A percentile compares a stretch with the other conserved stretches of the same genome.
phyloP scores from a whole-genome alignment of 2,329 filamentous ascomycete genomes.

The Gnomoniopsis smithogilvyi region DNA sequence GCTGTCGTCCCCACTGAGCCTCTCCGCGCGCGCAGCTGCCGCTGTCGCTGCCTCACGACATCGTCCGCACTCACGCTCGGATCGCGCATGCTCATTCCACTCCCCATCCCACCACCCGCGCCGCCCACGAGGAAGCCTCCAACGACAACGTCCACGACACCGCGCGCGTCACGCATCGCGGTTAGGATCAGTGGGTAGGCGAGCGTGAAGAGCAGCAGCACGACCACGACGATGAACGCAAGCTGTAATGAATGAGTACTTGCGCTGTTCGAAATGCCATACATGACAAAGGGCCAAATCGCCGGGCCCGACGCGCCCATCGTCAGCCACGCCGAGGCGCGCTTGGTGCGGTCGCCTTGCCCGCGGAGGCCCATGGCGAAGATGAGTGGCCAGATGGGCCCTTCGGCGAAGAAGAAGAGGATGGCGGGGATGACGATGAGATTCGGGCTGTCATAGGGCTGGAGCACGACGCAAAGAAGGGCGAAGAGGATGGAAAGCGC shows the following conservation, averaged over 20 bases:
- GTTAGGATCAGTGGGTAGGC: slow-evolving; percentile 49
- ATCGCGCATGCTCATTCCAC: slow-evolving; percentile 1
- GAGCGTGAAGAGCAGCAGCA: slow-evolving; percentile 42
- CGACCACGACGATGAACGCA: slow-evolving; percentile 62
- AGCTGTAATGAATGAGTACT: slow-evolving; percentile 61
- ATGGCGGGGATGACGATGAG: slow-evolving; percentile 58
- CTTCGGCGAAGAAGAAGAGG: slow-evolving; percentile 76
- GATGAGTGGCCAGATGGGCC: slow-evolving; percentile 78
- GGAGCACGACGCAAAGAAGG: slow-evolving; percentile 44
- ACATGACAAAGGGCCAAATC: slow-evolving; percentile 72
- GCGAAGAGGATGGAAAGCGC: slow-evolving; percentile 57
- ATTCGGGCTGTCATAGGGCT: slow-evolving; percentile 39
- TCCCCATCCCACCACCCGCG: slow-evolving; percentile 2
- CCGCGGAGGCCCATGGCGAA: slow-evolving; percentile 78
- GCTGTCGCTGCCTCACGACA: neutral
- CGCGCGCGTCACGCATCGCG: slow-evolving; percentile 42
- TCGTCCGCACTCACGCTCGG: slow-evolving; percentile 4
- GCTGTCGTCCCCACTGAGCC: neutral
- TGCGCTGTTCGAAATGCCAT: too few species aligned
- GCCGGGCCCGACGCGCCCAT: slow-evolving; percentile 72
- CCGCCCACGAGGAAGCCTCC: neutral
- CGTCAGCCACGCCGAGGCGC: slow-evolving; percentile 73
- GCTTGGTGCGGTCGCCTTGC: slow-evolving; percentile 76
- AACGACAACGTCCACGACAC: slow-evolving; percentile 31
- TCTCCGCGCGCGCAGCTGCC: neutral